Evolutionary conservation across 495 filamentous ascomycete species (phyloP), one percentile per base, ranked within the genome.

Genomic region (Penicillium ochrochloron): DNA sequence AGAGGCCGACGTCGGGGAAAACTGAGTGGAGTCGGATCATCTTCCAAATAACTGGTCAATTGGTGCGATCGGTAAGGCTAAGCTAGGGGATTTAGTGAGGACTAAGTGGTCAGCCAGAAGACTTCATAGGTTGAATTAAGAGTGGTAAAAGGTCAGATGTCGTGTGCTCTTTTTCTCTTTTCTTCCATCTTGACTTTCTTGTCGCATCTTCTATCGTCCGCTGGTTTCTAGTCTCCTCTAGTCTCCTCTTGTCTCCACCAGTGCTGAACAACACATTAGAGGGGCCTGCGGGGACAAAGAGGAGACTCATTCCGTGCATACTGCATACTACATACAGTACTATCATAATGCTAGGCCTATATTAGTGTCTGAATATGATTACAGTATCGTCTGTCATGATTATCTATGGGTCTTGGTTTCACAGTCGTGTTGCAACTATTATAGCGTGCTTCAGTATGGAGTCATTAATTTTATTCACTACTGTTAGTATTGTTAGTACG

Each of bases 1-100:
- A 64, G 55, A 34, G 64, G 70, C 75, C 75, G 75, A 77, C 71
- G 65, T 75, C 75, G 75, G 73, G 66, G 62, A 44, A 46, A 11
- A 11, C 4, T 27, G 42, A 42, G 65, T 63, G 61, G 64, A 64
- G 66, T 27, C 63, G 42, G 46, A 65, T 62, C 61, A 58, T 17
- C 44, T 48, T 10, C 57, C 48, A 46, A 62, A 33, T 56, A 33
- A n/a, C 9, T 17, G 14, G 48, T 52, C 48, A 31, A 52, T 52
- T 52, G 27, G 48, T 44, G 58, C 58, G 52, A 57, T 46, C 27
- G 21, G 34, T 46, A 35, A 60, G 29, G 42, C 35, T 27, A 15
- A 12, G 9, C 48, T 29, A 29, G 25, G 48, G 15, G 15, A 14
- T 15, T 41, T 27, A 52, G 48, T 25, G 46, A 27, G 14, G 25